Evolutionary conservation across 495 filamentous ascomycete genomes (phyloP), one percentile per base, ranked within the genome.

Genomic region (Daldinia caldariorum): DNA sequence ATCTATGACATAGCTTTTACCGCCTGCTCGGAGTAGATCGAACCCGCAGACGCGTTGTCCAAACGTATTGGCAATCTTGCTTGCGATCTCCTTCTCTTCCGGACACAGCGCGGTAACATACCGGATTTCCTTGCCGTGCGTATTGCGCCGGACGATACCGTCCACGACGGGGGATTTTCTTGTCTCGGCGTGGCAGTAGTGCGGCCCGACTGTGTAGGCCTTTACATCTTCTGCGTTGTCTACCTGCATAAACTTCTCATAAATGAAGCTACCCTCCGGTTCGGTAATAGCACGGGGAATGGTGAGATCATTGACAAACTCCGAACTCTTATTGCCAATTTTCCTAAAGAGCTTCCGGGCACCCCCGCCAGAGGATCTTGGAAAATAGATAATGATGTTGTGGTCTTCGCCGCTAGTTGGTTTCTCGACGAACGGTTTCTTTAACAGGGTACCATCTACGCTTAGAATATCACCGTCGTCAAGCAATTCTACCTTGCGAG

Each of bases 171-270:
- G 95, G 14, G 93, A 97, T 78, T 97, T 99, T 63, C 95, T 86
- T 7, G 95, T 98, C 81, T 99, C 95, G 8, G 95, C 94, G 72
- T 99, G 95, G 72, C 95, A 98, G 74, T 92, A 99, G 39, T 91
- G 86, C 0, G 93, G 91, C 0, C 95, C 95, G 34, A 99, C 95
- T 0, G 95, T 99, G 76, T 99, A 99, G 0, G 94, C 96, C 76
- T 99, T 99, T 74, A 99, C 94, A 73, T 99, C 95, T 77, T 99
- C 95, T 0, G 93, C 89, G 75, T 98, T 97, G 75, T 97, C 93
- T 31, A 97, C 93, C 55, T 92, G 88, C 79, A 99, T 89, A 73
- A 99, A 99, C 74, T 95, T 92, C 71, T 99, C 95, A 74, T 98
- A 99, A 57, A 99, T 86, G 79, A 94, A 99, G 79, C 93, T 97